Base-by-base conservation (phyloP, 2,329 filamentous ascomycete genomes). In the Monosporascus sp. region DNA sequence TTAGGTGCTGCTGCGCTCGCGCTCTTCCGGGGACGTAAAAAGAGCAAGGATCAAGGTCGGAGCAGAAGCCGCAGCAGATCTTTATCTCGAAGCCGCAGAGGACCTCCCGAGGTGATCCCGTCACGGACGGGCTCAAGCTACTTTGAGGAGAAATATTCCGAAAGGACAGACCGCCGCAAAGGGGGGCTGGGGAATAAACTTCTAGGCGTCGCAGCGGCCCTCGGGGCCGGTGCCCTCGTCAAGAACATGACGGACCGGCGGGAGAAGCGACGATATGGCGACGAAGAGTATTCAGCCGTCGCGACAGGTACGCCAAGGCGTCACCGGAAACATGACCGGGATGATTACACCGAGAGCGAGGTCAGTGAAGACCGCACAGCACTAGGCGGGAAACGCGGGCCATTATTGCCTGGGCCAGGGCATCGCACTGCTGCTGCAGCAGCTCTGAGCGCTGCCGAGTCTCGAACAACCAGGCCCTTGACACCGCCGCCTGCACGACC, bases 201-300 rank as follows among this genome's bases (percentile, higher is more conserved):
- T 2, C 67, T 87, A 15, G 78, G 80, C 46, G 73, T 82, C 22
- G 85, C 82, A 15, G 86, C 83, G 0, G 73, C 80, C 5, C 67
- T 86, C 2, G 87, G 87, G 18, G 84, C 80, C 7, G 82, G 80
- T 18, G 82, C 81, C 31, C 69, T 90, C 17, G 75, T 81, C 3
- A 84, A 82, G 55, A 82, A 75, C 45, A 72, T 83, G 48, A 78
- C 80, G 63, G 80, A 81, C 55, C 75, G 78, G 52, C 76, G 78
- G 51, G 72, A 78, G 27, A 70, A 69, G 39, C 69, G 69, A 41
- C 70, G 66, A 50, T 65, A 70, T 14, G 73, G 75, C 22, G 82
- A 85, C 48, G 82, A 86, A 47, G 81, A 82, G 54, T 84, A 85
- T 60, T 84, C 83, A 14, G 82, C 81, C 3, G 82, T 87, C 2